phyloP scores from a whole-genome alignment of 495 filamentous ascomycete species.

The Lindgomyces ingoldianus region DNA sequence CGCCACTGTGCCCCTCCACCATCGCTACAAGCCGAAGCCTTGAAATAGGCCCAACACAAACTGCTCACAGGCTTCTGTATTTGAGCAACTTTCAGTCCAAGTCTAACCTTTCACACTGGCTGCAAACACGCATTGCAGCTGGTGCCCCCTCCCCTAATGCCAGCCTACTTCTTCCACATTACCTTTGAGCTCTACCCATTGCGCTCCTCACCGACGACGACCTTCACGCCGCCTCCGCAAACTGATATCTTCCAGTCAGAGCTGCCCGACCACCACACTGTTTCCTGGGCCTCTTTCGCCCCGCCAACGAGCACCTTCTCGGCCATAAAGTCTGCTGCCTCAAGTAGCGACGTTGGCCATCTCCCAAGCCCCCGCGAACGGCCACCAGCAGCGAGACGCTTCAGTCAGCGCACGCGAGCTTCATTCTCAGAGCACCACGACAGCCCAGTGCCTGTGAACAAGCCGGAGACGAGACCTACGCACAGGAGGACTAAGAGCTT shows the following conservation, averaged over 20 bases:
- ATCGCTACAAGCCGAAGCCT: neutral
- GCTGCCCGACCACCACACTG: conserved; percentile 47
- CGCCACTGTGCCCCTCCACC: neutral
- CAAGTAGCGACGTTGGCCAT: conserved; percentile 20
- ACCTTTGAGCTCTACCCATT: conserved; percentile 75
- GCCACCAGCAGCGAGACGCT: conserved; percentile 3
- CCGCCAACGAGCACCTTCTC: conserved; percentile 10
- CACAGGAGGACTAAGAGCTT: conserved; percentile 25
- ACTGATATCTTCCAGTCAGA: conserved; percentile 52
- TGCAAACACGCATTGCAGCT: neutral
- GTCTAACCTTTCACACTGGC: too few species aligned
- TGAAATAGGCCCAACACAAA: neutral
- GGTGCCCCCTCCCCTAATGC: conserved; percentile 53
- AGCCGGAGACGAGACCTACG: conserved; percentile 4
- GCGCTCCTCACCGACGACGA: conserved; percentile 20
- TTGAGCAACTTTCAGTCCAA: too few species aligned
- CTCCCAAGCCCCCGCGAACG: conserved; percentile 10
- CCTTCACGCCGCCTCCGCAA: conserved; percentile 47
- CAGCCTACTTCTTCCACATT: conserved; percentile 89
- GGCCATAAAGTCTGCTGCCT: conserved; percentile 17
- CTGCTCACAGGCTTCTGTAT: neutral
- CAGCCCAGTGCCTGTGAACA: conserved; percentile 33
- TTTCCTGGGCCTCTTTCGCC: conserved; percentile 38
- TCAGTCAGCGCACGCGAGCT: conserved; percentile 29
- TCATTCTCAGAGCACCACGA: conserved; percentile 29